Evolutionary conservation across 1,139 yeast genomes (phyloP).

Genomic region (Debaryomyces subglobosus): DNA sequence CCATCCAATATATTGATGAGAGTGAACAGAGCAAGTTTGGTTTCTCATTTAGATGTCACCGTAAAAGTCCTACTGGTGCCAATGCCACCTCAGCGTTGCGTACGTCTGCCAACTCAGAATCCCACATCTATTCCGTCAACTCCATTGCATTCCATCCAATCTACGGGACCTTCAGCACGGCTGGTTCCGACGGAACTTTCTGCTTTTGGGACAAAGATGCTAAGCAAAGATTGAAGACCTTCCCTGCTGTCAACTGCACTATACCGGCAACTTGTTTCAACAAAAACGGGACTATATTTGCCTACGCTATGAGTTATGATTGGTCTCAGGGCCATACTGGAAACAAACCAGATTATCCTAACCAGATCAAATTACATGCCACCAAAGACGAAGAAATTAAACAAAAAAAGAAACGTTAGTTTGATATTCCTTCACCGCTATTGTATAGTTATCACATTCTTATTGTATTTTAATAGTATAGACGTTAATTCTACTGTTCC

Average conservation of each 20-base stretch:
- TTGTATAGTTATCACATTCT: not conserved
- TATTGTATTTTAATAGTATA: conserved; percentile 7
- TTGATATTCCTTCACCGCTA: not conserved
- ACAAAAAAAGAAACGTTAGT: conserved; percentile 59
- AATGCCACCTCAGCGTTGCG: conserved; percentile 41
- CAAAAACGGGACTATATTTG: conserved; percentile 80
- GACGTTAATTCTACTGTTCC: conserved; percentile 1
- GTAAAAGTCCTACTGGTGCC: conserved; percentile 49
- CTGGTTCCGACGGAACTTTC: conserved; percentile 93
- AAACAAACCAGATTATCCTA: conserved; percentile 76
- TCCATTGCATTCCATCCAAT: conserved; percentile 85
- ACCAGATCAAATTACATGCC: conserved; percentile 78
- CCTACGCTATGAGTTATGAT: conserved; percentile 91
- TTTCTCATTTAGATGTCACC: conserved; percentile 93
- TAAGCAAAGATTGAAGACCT: conserved; percentile 81
- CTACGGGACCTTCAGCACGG: conserved; percentile 89
- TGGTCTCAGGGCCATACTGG: conserved; percentile 90
- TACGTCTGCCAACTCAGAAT: conserved; percentile 36
- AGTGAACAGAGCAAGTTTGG: conserved; percentile 70
- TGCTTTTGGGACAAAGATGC: conserved; percentile 97
- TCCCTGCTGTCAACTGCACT: conserved; percentile 71
- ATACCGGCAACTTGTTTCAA: conserved; percentile 83
- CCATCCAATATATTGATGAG: conserved; percentile 92
- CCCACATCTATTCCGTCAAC: conserved; percentile 75
- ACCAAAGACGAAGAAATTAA: conserved; percentile 85